Base-by-base conservation (phyloP, 129 eudicot genomes). In the Tagetes patula region DNA sequence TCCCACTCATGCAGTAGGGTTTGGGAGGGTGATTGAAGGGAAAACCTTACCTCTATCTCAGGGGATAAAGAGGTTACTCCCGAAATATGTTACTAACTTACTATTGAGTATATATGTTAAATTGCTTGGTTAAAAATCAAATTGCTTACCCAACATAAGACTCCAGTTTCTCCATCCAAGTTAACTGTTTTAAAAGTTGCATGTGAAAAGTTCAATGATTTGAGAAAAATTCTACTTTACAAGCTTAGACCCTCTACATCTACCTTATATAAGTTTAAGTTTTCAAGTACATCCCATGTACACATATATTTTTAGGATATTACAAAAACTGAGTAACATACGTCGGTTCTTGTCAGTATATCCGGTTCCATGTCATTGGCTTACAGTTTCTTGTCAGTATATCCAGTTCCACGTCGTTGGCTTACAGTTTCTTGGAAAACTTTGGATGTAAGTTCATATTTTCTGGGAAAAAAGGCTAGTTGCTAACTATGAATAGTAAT, bases 401-500 rank as follows among this genome's bases (percentile, higher is more conserved):
- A 20, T 20, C 27, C 27, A 20, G 27, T 20, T 20, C 27, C 27
- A 20, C 27, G 27, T 20, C 27, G 27, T 14, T 48, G 8, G 8
- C 13, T 49, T 36, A n/a, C 27, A 42, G 61, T 27, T 71, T 27
- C 31, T 38, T 34, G 50, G 33, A 27, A n/a, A 55, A 30, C 55
- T 12, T 71, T 33, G 66, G 36, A 58, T 34, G 66, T 56, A 54
- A 47, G 39, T 41, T 71, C 34, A n/a, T 71, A 20, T 39, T 12
- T 55, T 41, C 13, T 2, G 13, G 31, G 6, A 9, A 20, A 20
- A 55, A 30, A 41, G 27, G 38, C 9, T 5, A 31, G 58, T 58
- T 72, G 32, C 43, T 43, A 12, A 33, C n/a, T 8, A 58, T 31
- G 46, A 63, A 65, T 62, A 32, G 13, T 27, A 58, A 60, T 73